Evolutionary conservation across 495 filamentous ascomycete genomes (phyloP), one percentile per base, ranked within the genome.

Genomic region (Pyrenula massariospora): DNA sequence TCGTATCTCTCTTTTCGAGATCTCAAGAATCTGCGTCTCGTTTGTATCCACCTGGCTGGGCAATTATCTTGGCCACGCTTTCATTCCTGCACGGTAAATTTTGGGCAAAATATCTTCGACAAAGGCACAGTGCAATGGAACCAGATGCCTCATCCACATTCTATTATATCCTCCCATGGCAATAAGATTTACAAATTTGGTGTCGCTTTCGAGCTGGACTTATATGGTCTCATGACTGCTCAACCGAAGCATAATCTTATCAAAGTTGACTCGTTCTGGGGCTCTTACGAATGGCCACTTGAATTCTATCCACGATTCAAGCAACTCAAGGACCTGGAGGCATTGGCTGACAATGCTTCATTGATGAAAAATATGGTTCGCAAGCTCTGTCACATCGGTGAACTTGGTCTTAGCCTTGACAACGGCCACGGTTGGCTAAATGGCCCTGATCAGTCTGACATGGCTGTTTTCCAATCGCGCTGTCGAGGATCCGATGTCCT

Each of bases 341-440:
- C 66, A 25, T 72, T 74, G 3, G 73, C 80, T 11, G 80, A 84
- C 56, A 77, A 80, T 49, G 73, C 67, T 1, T 64, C 66, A 25
- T 69, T 65, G 31, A 77, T 83, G 71, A 74, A 69, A 22, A 58
- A 66, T 3, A 75, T 78, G 12, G 66, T 84, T 53, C 64, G 62
- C 2, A 68, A 69, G 19, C 65, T 78, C 3, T 57, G 56, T 5
- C 62, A 65, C 1, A 70, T 78, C 0, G 62, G 59, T 50, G 74
- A 83, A 56, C 67, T 84, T 10, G 81, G 73, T 0, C 58, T 84
- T 2, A 81, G 75, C 12, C 62, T 83, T 12, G 77, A 80, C 53
- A 76, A 73, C 52, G 79, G 80, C 25, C 62, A 83, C 10, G 81
- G 82, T 12, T 84, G 78, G 73, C 69, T 84, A 15, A 31, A 59